Evolutionary conservation across 1,284 basidiomycete species (phyloP), one percentile per base, ranked within the genome.

Genomic region (Thecaphora frezii): DNA sequence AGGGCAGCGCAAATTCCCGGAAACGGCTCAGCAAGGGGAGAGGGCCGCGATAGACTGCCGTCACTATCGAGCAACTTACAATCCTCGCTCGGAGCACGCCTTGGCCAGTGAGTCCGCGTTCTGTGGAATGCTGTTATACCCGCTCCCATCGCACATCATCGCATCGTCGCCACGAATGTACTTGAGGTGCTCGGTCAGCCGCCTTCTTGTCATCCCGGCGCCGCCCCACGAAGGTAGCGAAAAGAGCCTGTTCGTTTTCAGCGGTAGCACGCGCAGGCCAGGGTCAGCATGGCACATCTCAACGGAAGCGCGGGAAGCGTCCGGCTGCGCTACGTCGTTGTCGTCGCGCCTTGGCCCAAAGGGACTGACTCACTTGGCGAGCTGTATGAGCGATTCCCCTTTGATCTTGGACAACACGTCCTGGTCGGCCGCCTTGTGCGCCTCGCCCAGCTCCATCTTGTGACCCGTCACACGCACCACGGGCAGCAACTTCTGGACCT

Each of bases 151-250:
- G 10, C 38, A 51, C 46, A 76, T 67, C 25, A 71, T 39, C 25
- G 41, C 42, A 37, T 76, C 74, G 43, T 73, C 73, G 13, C 46
- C 22, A 9, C 67, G 71, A 4, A 76, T 28, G 14, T 64, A 65
- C 12, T 37, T n/a, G 5, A 74, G 44, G 43, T 76, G 74, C 39
- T 48, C 23, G 22, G 56, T 56, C 25, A 74, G 48, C 3, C 72
- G 59, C 1, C 65, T 37, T 5, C 69, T 59, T 3, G 58, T 46
- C 48, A 69, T 58, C 9, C 41, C 37, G 2, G 60, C 40, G 0
- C 69, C 69, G 7, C 69, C 72, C 72, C 69, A 72, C 1, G 61
- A 58, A 1, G 69, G 55, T 2, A 70, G 57, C n/a, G 64, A 65
- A 42, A 60, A 74, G 19, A 67, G 48, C 13, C 47, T 49, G 47